Evolutionary conservation across 495 filamentous ascomycete species (phyloP).

Genomic region (Lasiosphaeria ovina): DNA sequence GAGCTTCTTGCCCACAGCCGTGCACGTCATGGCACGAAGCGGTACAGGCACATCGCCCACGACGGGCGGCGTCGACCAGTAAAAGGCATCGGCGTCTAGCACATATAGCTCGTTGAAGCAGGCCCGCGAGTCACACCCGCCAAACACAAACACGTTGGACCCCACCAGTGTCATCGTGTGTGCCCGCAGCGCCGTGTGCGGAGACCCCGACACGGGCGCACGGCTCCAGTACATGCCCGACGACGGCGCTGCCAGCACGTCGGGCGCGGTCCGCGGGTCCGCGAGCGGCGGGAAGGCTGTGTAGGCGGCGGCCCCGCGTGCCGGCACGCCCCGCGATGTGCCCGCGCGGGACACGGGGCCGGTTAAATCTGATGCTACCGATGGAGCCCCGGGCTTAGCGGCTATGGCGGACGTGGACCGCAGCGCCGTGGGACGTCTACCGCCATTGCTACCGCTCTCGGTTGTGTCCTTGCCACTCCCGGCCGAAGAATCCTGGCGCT

Average conservation of each 20-base stretch:
- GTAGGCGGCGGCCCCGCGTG: conserved; percentile 37
- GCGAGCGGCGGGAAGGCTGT: conserved; percentile 54
- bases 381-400: conserved; percentile 29
- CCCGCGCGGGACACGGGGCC: conserved; percentile 19
- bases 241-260: conserved; percentile 59
- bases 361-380: background rate
- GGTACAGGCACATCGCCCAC: conserved; percentile 60
- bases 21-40: conserved; percentile 64
- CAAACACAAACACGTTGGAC: conserved; percentile 62
- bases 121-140: conserved; percentile 60
- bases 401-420: conserved; percentile 55
- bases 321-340: conserved; percentile 27
- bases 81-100: conserved; percentile 62
- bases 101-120: conserved; percentile 68
- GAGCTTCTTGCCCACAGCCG: conserved; percentile 63
- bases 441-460: conserved; percentile 19
- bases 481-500: conserved; percentile 46
- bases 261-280: conserved; percentile 54
- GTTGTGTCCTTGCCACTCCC: conserved; percentile 33
- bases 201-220: conserved; percentile 54
- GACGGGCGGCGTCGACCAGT: conserved; percentile 59
- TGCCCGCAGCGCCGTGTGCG: conserved; percentile 57
- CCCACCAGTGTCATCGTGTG: conserved; percentile 62
- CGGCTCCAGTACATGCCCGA: conserved; percentile 69
- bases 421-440: conserved; percentile 34